A percentile compares a stretch with the other conserved stretches of the same genome.
Evolutionary conservation across 2,329 filamentous ascomycete genomes (phyloP).

Genomic region (Gnomoniopsis smithogilvyi): DNA sequence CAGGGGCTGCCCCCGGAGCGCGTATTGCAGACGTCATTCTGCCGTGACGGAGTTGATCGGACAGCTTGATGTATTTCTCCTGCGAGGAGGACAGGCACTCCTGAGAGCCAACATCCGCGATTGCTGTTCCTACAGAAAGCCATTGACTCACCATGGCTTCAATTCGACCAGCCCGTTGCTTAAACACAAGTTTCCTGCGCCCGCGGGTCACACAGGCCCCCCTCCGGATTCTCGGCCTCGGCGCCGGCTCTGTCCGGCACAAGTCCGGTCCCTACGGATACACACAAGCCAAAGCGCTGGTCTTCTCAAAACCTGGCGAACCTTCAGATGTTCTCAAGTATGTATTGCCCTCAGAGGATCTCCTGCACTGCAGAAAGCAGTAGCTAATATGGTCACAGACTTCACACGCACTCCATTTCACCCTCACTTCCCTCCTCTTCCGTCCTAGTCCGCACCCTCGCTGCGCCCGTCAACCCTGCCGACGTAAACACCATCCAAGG

Average conservation of each 20-base stretch:
- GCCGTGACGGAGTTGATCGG: not conserved
- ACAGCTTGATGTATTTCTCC: not conserved
- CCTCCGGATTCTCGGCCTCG: constrained; percentile 21
- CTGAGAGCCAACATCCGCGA: not conserved
- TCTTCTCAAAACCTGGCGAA: constrained; percentile 72
- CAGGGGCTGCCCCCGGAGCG: not conserved
- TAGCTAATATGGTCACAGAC: constrained; percentile 32
- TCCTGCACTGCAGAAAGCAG: not conserved
- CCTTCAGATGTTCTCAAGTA: constrained; percentile 67
- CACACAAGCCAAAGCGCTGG: constrained; percentile 79
- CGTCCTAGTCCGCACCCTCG: constrained; percentile 81
- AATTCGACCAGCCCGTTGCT: constrained; percentile 13
- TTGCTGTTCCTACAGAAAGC: not conserved
- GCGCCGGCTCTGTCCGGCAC: constrained; percentile 33
- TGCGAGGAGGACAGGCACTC: not conserved
- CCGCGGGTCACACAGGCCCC: not conserved
- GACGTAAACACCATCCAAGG: constrained; percentile 99
- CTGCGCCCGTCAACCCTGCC: constrained; percentile 91
- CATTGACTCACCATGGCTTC: constrained; percentile 14
- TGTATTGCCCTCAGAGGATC: constrained; percentile 17
- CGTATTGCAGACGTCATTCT: constrained; percentile 10
- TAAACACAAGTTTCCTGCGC: constrained; percentile 12
- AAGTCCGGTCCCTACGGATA: constrained; percentile 72
- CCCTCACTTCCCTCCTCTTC: constrained; percentile 62
- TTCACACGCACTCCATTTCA: constrained; percentile 75